Percentiles rank a stretch among this genome's conserved stretches.
These are phyloP conservation scores for Mortierella sp. DNA, from an alignment of 371 early-diverging fungal species.

Conservation along the genomic window DNA sequence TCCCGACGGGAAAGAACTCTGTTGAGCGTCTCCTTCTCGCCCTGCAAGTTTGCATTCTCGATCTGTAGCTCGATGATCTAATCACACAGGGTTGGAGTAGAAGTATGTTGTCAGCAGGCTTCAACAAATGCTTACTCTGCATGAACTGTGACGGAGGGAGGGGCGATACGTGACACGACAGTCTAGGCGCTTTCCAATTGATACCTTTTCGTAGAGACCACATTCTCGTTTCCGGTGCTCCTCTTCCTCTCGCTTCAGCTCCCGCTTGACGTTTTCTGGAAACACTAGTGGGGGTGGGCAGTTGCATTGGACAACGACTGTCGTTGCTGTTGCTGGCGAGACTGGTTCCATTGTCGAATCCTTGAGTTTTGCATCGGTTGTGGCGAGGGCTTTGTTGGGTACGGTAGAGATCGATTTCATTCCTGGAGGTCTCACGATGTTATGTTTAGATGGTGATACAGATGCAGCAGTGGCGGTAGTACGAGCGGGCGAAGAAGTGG, in stretches of 20 bases:
- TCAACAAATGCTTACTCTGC: background rate
- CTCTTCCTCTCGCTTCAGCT: constrained; percentile 40
- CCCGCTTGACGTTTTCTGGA: constrained; percentile 42
- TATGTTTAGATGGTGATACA: background rate
- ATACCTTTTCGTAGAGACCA: constrained; percentile 50
- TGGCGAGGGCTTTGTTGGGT: background rate
- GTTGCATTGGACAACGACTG: constrained; percentile 15
- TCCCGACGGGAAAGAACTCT: constrained; percentile 31
- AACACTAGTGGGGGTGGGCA: constrained; percentile 35
- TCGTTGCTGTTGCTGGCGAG: background rate
- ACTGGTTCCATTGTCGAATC: background rate
- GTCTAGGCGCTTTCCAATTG: no score
- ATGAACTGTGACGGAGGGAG: background rate
- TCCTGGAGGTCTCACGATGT: background rate
- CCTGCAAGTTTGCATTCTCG: constrained; percentile 49
- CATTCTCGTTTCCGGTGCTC: constrained; percentile 47
- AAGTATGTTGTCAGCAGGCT: background rate
- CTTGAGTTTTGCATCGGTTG: background rate
- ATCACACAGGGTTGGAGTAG: background rate
- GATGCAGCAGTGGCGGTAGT: background rate
- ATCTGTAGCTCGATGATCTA: constrained; percentile 57
- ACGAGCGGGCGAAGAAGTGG: background rate
- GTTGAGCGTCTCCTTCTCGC: constrained; percentile 44
- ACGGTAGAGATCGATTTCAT: background rate
- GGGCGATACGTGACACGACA: background rate